These are phyloP conservation scores for Cladophialophora exuberans DNA, from an alignment of 2,329 filamentous ascomycete genomes.

Conservation along the genomic window DNA sequence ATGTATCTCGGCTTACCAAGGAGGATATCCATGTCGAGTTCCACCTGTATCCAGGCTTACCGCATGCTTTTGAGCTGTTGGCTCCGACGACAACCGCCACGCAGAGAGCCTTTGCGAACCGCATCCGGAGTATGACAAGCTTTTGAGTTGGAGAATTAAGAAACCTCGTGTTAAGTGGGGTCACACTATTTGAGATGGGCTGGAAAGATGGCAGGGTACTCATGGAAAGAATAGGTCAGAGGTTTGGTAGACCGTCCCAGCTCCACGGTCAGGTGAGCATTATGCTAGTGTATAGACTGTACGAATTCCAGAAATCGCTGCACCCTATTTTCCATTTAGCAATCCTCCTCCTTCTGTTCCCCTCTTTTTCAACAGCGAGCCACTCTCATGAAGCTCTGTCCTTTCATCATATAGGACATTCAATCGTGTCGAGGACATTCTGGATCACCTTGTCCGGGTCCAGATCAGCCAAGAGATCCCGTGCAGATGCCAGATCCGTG, in stretches of 20 bases:
- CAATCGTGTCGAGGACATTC: conserved; percentile 55
- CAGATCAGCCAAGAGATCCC: conserved; percentile 43
- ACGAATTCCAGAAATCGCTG: no score
- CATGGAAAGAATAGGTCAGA: no score
- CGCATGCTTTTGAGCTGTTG: conserved; percentile 46
- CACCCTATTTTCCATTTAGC: no score
- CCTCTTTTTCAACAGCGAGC: no score
- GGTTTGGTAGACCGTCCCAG: no score
- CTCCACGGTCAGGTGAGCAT: no score
- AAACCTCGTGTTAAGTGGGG: no score
- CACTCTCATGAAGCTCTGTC: no score
- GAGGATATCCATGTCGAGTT: conserved; percentile 48
- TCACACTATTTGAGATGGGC: no score
- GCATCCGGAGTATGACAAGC: conserved; percentile 23
- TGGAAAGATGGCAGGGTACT: no score
- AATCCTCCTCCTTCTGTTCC: no score
- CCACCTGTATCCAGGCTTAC: conserved; percentile 49
- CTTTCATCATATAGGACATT: conserved; percentile 25
- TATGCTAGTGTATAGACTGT: no score
- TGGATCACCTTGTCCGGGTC: conserved; percentile 67
- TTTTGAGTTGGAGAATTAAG: conserved; percentile 5
- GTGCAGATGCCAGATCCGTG: conserved; percentile 73
- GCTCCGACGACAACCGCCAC: conserved; percentile 26
- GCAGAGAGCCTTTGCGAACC: conserved; percentile 26
- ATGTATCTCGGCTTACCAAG: conserved; percentile 46